Conservation (phyloP, 192 early-diverging fungal genomes). For the Kickxella alabastrina region DNA sequence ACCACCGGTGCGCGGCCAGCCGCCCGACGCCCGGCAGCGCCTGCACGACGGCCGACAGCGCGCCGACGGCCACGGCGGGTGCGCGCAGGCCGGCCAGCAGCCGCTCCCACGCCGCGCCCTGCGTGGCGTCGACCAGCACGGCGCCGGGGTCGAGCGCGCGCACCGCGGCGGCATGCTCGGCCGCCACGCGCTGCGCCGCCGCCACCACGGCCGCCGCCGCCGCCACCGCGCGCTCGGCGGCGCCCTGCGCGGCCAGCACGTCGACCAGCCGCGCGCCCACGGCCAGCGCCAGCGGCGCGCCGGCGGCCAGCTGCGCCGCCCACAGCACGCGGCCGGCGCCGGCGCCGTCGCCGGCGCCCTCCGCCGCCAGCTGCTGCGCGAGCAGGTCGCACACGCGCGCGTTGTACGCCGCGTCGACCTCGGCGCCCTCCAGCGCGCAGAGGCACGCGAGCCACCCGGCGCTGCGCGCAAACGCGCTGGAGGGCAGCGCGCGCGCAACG, state of each 20-base stretch:
- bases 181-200: slow-evolving; percentile 6
- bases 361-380: slow-evolving; percentile 13
- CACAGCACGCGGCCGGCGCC: slow-evolving; percentile 5
- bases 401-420: slow-evolving; percentile 9
- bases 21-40: slow-evolving; percentile 1
- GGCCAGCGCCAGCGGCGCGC: slow-evolving; percentile 4
- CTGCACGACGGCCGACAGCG: slow-evolving; percentile 14
- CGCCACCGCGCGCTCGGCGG: slow-evolving; percentile 3
- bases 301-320: slow-evolving; percentile 12
- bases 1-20: slow-evolving; percentile 25
- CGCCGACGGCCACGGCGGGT: slow-evolving; percentile 9
- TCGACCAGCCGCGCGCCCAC: slow-evolving; percentile 26
- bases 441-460: slow-evolving; percentile 32
- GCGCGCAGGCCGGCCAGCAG: slow-evolving; percentile 11
- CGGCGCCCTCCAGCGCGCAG: not conserved
- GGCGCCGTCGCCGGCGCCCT: not conserved
- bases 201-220: slow-evolving; percentile 10
- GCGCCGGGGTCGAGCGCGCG: not conserved
- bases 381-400: slow-evolving; percentile 3
- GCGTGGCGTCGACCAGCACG: slow-evolving; percentile 1
- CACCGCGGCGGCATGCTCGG: not conserved
- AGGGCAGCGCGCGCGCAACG: not conserved
- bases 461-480: slow-evolving; percentile 6
- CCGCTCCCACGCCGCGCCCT: slow-evolving; percentile 10
- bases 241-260: slow-evolving; percentile 6